Conservation (phyloP, 768 basidiomycete species). For the Grammothele lineata region DNA sequence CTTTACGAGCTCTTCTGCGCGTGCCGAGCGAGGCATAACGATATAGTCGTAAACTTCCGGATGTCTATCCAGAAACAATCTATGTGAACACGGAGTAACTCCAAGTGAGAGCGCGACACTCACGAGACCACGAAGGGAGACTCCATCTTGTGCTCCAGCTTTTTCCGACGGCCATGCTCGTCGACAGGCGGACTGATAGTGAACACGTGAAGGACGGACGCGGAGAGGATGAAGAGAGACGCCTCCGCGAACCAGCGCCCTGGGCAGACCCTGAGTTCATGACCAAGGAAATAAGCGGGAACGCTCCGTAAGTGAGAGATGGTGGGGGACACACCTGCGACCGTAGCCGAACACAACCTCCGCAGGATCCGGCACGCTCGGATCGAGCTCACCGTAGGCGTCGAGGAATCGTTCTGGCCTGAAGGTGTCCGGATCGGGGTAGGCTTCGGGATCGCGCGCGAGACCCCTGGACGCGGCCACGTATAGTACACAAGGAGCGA, state of each 20-base stretch:
- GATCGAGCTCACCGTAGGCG: background rate
- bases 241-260: background rate
- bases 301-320: no score
- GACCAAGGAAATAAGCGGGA: no score
- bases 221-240: background rate
- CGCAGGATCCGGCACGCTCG: background rate
- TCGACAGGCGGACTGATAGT: background rate
- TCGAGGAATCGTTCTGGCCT: constrained; percentile 6
- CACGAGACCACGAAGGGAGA: no score
- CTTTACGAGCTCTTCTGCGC: no score
- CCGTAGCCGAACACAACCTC: constrained; percentile 9
- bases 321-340: background rate
- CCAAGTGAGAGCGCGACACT: no score
- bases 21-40: no score
- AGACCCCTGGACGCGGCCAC: background rate
- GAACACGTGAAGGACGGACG: background rate
- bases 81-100: no score
- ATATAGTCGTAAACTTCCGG: no score
- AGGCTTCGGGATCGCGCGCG: constrained; percentile 3
- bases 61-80: no score
- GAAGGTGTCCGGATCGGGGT: constrained; percentile 8
- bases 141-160: no score
- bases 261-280: background rate
- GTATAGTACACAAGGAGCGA: background rate
- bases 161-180: background rate